Percentiles rank a stretch among this genome's conserved stretches.
phyloP scores from a whole-genome alignment of 1,139 yeast genomes.

The Pichia sp. region DNA sequence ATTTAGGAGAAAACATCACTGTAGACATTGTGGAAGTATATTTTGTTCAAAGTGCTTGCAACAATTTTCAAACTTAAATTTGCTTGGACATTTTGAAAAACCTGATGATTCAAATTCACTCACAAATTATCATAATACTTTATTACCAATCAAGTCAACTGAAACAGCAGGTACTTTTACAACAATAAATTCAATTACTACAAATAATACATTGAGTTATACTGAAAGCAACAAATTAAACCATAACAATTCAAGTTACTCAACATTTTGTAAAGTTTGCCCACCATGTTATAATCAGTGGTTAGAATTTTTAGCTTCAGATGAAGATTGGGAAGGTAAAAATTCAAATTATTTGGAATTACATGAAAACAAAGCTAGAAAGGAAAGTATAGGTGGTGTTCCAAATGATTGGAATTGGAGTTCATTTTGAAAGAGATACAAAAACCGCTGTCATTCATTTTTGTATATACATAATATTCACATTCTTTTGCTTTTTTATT shows the following conservation, averaged over 20 bases:
- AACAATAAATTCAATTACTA: constrained; percentile 6
- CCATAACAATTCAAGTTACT: constrained; percentile 3
- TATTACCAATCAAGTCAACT: constrained; percentile 10
- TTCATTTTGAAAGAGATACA: constrained; percentile 38
- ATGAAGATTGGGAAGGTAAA: constrained; percentile 22
- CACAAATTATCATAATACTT: not conserved
- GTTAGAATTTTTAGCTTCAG: constrained; percentile 24
- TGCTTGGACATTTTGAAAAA: constrained; percentile 66
- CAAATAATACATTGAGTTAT: not conserved
- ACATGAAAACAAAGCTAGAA: constrained; percentile 13
- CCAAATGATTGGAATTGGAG: constrained; percentile 78
- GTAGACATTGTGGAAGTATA: constrained; percentile 56
- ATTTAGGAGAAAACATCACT: constrained; percentile 69
- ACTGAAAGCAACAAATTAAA: not conserved
- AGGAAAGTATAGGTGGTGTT: constrained; percentile 34
- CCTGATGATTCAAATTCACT: constrained; percentile 10
- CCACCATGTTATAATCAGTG: constrained; percentile 22
- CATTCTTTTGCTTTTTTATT: not conserved
- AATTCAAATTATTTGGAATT: constrained; percentile 7
- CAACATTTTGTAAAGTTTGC: constrained; percentile 27
- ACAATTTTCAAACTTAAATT: constrained; percentile 52
- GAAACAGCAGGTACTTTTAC: constrained; percentile 7
- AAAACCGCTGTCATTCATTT: not conserved
- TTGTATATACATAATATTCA: not conserved
- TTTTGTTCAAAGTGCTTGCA: constrained; percentile 66